Conservation (phyloP, 2,329 filamentous ascomycete species). For the Trichoderma atroviride region DNA sequence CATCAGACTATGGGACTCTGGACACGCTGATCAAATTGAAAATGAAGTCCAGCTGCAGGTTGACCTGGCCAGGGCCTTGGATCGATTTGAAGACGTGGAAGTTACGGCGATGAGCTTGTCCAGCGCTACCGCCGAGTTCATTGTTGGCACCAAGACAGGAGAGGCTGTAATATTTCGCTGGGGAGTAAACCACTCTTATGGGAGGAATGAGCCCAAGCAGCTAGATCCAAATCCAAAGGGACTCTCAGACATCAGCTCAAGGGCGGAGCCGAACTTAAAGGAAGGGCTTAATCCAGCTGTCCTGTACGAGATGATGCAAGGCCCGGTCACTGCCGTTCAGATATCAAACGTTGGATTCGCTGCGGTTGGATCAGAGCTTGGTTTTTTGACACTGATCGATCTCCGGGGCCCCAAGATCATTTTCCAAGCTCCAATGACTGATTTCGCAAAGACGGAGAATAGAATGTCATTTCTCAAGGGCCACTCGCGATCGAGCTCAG, state of each 20-base stretch:
- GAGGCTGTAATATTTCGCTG: slow-evolving; percentile 87
- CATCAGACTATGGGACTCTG: slow-evolving; percentile 89
- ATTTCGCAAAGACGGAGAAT: slow-evolving; percentile 77
- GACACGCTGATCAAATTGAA: slow-evolving; percentile 90
- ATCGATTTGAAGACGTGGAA: slow-evolving; percentile 74
- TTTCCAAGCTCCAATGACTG: slow-evolving; percentile 70
- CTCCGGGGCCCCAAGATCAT: slow-evolving; percentile 85
- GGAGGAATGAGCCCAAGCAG: slow-evolving; percentile 57
- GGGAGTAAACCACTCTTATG: slow-evolving; percentile 76
- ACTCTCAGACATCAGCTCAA: slow-evolving; percentile 72
- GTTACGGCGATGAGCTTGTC: slow-evolving; percentile 80
- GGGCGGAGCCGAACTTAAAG: slow-evolving; percentile 72
- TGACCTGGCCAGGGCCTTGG: slow-evolving; percentile 80
- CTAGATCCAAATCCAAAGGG: slow-evolving; percentile 66
- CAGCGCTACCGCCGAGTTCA: slow-evolving; percentile 80
- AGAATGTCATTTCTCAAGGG: slow-evolving; percentile 69
- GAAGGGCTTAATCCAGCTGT: slow-evolving; percentile 80
- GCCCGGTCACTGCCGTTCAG: slow-evolving; percentile 75
- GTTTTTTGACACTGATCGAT: slow-evolving; percentile 80
- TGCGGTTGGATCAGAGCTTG: slow-evolving; percentile 81
- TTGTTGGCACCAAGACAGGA: slow-evolving; percentile 77
- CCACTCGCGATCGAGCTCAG: slow-evolving; percentile 39
- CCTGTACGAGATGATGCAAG: slow-evolving; percentile 81
- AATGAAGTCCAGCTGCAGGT: slow-evolving; percentile 81
- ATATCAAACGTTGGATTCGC: slow-evolving; percentile 94